Conservation (phyloP, 345 rosid genomes). For the Fremontodendron californicum region DNA sequence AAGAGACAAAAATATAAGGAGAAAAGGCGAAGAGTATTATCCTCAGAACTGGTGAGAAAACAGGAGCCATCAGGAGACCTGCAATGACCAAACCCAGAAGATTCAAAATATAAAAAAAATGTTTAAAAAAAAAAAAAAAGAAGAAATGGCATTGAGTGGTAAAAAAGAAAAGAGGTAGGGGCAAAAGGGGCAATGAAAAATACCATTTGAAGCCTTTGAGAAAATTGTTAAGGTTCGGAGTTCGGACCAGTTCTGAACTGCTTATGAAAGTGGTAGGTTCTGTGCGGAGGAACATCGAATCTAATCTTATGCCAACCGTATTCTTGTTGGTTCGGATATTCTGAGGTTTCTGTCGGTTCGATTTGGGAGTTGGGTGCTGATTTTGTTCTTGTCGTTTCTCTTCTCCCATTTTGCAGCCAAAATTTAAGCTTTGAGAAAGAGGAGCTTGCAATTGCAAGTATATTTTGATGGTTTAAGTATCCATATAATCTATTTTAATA, state of each 20-base stretch:
- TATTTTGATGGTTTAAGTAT: too few species aligned
- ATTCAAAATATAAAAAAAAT: neutral
- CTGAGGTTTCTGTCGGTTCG: conserved; percentile 20
- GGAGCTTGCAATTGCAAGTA: neutral
- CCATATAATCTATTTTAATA: too few species aligned
- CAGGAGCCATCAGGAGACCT: conserved; percentile 99
- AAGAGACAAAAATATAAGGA: conserved; percentile 32
- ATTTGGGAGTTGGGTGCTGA: conserved; percentile 6
- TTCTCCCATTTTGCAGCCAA: conserved; percentile 34
- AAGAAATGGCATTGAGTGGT: neutral
- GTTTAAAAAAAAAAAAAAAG: neutral
- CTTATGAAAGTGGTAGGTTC: conserved; percentile 60
- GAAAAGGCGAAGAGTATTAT: conserved; percentile 68
- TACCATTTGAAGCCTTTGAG: conserved; percentile 87
- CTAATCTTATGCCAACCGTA: conserved; percentile 48
- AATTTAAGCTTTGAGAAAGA: neutral
- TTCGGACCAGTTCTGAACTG: conserved; percentile 55
- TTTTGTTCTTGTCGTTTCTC: conserved; percentile 20
- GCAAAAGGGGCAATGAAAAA: neutral
- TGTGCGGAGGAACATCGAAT: conserved; percentile 62
- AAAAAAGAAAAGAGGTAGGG: neutral
- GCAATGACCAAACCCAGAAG: conserved; percentile 18
- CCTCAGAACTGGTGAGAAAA: conserved; percentile 76
- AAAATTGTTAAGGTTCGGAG: conserved; percentile 87
- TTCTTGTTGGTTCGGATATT: conserved; percentile 18